These are phyloP conservation scores for Mucor mucedo DNA, from an alignment of 371 early-diverging fungal species.

Conservation along the genomic window DNA sequence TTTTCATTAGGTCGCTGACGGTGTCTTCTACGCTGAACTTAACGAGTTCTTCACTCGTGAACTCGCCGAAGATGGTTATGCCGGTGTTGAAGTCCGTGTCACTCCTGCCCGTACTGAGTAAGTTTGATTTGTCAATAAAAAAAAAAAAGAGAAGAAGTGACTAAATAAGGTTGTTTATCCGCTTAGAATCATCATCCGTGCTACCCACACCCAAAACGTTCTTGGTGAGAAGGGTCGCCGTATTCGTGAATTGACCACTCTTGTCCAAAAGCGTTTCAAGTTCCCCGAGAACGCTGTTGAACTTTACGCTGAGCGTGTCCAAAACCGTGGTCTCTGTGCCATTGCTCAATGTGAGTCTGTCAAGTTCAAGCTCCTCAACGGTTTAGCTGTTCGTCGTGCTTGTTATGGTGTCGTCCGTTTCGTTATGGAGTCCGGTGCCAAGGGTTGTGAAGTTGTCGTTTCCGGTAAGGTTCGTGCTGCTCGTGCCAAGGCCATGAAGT, in stretches of 20 bases:
- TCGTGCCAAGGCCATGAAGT: constrained; percentile 99
- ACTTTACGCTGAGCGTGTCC: constrained; percentile 98
- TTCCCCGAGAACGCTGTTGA: constrained; percentile 98
- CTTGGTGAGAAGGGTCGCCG: constrained; percentile 99
- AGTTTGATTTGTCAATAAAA: constrained; percentile 12
- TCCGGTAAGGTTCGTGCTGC: constrained; percentile 99
- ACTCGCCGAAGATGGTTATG: constrained; percentile 89
- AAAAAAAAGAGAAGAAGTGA: neutral
- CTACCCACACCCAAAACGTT: constrained; percentile 97
- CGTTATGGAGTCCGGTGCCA: constrained; percentile 99
- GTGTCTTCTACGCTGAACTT: constrained; percentile 99
- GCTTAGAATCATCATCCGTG: constrained; percentile 92
- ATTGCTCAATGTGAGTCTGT: constrained; percentile 99
- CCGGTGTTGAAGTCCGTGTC: constrained; percentile 98
- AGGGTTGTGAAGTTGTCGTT: constrained; percentile 99
- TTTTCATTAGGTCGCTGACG: constrained; percentile 83
- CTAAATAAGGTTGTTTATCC: neutral
- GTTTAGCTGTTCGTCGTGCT: constrained; percentile 96
- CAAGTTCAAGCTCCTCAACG: constrained; percentile 96
- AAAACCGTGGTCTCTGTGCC: constrained; percentile 98
- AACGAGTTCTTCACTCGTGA: constrained; percentile 98
- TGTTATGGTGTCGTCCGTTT: constrained; percentile 98
- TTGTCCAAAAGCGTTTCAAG: constrained; percentile 99
- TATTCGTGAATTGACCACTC: constrained; percentile 97
- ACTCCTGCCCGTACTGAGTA: constrained; percentile 97